These are phyloP conservation scores for Eucalyptus marginata DNA, from an alignment of 345 rosid species.

Conservation along the genomic window DNA sequence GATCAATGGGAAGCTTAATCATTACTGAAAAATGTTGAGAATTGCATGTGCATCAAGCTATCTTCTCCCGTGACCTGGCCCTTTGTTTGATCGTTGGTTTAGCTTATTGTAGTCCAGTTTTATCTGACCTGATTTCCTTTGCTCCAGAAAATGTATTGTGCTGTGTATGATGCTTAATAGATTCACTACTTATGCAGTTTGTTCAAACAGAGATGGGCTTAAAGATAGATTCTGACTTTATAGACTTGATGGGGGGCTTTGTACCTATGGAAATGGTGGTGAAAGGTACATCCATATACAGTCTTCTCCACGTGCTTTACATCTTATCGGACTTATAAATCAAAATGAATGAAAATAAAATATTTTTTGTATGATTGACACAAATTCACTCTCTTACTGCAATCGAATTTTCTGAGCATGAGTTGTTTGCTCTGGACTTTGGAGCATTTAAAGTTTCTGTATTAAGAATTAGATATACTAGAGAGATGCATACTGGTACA, in stretches of 20 bases:
- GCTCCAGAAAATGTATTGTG: neutral
- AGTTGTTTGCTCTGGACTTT: neutral
- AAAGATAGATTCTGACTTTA: constrained; percentile 1
- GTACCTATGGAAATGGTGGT: constrained; percentile 64
- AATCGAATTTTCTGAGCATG: neutral
- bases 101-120: neutral
- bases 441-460: neutral
- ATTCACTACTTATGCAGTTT: constrained; percentile 40
- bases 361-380: neutral
- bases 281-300: constrained; percentile 34
- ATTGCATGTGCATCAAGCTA: neutral
- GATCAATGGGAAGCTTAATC: neutral
- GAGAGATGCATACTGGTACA: neutral
- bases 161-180: neutral
- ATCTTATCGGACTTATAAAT: neutral
- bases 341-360: neutral
- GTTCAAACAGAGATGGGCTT: constrained; percentile 54
- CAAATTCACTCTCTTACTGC: neutral
- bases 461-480: neutral
- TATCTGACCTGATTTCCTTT: neutral
- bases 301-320: neutral
- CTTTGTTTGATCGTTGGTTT: neutral
- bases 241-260: constrained; percentile 47
- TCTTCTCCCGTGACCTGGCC: neutral
- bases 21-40: neutral